phyloP scores from a whole-genome alignment of 345 rosid genomes.

The Microthlaspi erraticum region DNA sequence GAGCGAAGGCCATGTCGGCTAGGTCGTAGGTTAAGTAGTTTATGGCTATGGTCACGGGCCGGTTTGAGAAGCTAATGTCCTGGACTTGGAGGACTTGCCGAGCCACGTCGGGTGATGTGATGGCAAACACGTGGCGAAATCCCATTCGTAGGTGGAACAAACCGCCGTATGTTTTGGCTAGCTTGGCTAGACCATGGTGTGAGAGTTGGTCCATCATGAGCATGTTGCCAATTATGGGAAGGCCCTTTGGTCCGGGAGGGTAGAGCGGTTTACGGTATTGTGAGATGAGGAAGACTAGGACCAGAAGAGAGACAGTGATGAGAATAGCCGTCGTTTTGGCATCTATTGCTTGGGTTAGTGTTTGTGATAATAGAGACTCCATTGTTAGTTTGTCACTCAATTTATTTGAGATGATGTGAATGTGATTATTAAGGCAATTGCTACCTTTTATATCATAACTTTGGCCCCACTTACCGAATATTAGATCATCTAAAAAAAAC shows the following conservation, averaged over 20 bases:
- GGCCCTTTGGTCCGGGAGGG: slow-evolving; percentile 89
- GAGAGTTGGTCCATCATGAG: slow-evolving; percentile 83
- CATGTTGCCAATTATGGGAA: slow-evolving; percentile 84
- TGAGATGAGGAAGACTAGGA: slow-evolving; percentile 42
- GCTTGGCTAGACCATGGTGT: slow-evolving; percentile 79
- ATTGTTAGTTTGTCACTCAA: slow-evolving; percentile 14
- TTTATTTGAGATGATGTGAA: slow-evolving; percentile 13
- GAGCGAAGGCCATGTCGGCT: slow-evolving; percentile 96
- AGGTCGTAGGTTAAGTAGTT: slow-evolving; percentile 78
- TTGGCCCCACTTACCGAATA: not conserved
- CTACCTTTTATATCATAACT: slow-evolving; percentile 19
- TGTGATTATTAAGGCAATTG: slow-evolving; percentile 11
- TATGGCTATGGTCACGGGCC: slow-evolving; percentile 80
- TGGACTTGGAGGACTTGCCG: slow-evolving; percentile 82
- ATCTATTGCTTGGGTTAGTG: slow-evolving; percentile 10
- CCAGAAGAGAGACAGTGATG: slow-evolving; percentile 20
- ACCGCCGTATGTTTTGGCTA: slow-evolving; percentile 70
- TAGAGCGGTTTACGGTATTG: slow-evolving; percentile 53
- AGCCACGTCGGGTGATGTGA: slow-evolving; percentile 71
- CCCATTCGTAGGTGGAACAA: slow-evolving; percentile 79
- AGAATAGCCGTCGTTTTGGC: slow-evolving; percentile 31
- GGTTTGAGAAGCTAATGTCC: slow-evolving; percentile 79
- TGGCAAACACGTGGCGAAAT: slow-evolving; percentile 61
- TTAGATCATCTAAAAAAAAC: slow-evolving; percentile 21
- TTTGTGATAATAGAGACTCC: slow-evolving; percentile 31